Evolutionary conservation across 2,329 filamentous ascomycete species (phyloP).

Genomic region (Aspergillus bombycis): DNA sequence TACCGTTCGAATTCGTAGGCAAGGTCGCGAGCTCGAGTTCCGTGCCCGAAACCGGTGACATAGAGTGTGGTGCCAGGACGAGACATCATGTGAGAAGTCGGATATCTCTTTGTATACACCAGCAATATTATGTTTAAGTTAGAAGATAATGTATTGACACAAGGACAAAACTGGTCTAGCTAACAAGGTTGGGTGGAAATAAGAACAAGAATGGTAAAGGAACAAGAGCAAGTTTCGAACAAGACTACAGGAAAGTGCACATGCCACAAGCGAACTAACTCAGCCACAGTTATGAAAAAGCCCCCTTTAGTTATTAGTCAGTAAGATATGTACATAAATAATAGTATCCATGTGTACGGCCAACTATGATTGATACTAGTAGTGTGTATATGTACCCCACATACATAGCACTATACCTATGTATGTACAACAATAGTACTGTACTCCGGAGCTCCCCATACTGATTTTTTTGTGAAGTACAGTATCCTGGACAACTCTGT

Average conservation of each 20-base stretch:
- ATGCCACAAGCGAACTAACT: conserved; percentile 3
- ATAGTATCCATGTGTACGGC: too few relatives aligned
- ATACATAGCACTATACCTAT: too few relatives aligned
- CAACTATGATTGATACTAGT: too few relatives aligned
- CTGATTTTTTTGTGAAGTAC: too few relatives aligned
- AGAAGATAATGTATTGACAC: background rate
- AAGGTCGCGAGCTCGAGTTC: conserved; percentile 97
- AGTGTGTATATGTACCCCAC: too few relatives aligned
- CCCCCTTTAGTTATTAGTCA: background rate
- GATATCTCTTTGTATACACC: background rate
- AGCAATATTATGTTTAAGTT: background rate
- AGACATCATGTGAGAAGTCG: conserved; percentile 66
- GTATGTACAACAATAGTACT: too few relatives aligned
- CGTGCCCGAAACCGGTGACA: conserved; percentile 98
- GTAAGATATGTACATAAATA: background rate
- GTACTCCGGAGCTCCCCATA: too few relatives aligned
- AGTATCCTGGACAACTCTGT: background rate
- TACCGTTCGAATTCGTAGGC: conserved; percentile 99
- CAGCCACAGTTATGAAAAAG: background rate
- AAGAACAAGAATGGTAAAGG: background rate
- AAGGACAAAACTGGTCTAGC: background rate
- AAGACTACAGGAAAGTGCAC: background rate
- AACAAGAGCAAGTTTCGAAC: conserved; percentile 1
- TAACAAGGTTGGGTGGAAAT: background rate
- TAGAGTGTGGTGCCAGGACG: conserved; percentile 92